These are phyloP conservation scores for Kalanchoe fedtschenkoi DNA, from an alignment of 164 flowering plant genomes.

Conservation along the genomic window DNA sequence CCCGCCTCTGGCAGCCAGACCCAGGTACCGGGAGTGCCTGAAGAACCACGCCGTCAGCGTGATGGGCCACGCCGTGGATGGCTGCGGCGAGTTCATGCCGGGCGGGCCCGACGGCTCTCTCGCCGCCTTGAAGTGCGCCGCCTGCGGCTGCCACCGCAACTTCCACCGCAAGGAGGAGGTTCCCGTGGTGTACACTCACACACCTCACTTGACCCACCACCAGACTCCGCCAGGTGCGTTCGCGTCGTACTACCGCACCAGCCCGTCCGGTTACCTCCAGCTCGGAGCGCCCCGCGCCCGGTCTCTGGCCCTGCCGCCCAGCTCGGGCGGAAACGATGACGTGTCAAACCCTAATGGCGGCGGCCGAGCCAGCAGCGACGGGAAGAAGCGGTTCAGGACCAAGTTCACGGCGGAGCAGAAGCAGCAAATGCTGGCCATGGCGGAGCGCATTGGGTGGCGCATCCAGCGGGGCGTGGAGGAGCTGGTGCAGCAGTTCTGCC, in stretches of 20 bases:
- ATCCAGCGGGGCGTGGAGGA: conserved; percentile 5
- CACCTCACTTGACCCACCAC: not conserved
- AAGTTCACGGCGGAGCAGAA: conserved; percentile 6
- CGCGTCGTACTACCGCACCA: not conserved
- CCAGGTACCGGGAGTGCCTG: conserved; percentile 3
- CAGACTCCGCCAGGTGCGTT: not conserved
- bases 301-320: conserved; percentile 1
- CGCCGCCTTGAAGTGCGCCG: conserved; percentile 5
- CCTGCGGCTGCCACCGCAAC: conserved; percentile 1
- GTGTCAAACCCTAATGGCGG: conserved; percentile 1
- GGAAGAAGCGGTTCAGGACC: conserved; percentile 6
- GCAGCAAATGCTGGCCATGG: conserved; percentile 2
- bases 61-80: conserved; percentile 4
- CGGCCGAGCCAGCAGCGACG: not conserved
- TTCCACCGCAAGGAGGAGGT: conserved; percentile 5
- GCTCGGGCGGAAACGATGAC: not conserved
- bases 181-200: not conserved
- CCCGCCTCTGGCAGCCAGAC: not conserved
- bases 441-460: conserved; percentile 6
- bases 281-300: not conserved
- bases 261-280: not conserved
- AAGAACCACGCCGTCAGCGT: not conserved
- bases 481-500: conserved; percentile 5
- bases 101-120: not conserved
- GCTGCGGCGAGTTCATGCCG: conserved; percentile 9